Percentiles rank a stretch among this genome's conserved stretches.
These are phyloP conservation scores for Mycena epipterygia DNA, from an alignment of 768 basidiomycete species.

Conservation along the genomic window DNA sequence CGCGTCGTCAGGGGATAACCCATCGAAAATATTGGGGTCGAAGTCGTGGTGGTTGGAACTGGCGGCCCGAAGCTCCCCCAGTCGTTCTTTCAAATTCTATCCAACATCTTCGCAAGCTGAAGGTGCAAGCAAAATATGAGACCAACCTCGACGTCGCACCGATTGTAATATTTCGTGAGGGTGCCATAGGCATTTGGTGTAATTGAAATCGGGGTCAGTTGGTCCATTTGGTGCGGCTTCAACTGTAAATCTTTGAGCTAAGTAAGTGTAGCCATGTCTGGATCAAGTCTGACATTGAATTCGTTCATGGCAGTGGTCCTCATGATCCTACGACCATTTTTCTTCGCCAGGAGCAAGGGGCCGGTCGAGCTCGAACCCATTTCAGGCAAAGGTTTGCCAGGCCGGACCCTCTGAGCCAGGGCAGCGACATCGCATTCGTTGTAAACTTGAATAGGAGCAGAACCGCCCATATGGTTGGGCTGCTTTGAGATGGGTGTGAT, in stretches of 20 bases:
- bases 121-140: neutral
- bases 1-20: neutral
- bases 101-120: neutral
- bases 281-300: conserved; percentile 17
- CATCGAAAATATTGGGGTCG: neutral
- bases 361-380: neutral
- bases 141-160: conserved; percentile 29
- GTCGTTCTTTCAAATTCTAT: conserved; percentile 18
- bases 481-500: conserved; percentile 15
- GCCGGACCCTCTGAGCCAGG: conserved; percentile 17
- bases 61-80: neutral
- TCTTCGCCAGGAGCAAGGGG: conserved; percentile 8
- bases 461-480: conserved; percentile 25
- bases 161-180: conserved; percentile 28
- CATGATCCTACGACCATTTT: conserved; percentile 26
- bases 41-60: neutral
- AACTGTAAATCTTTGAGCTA: neutral
- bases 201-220: conserved; percentile 21
- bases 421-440: conserved; percentile 25
- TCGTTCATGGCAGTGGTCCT: conserved; percentile 19
- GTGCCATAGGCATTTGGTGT: conserved; percentile 26
- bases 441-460: conserved; percentile 25
- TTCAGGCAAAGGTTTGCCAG: conserved; percentile 25
- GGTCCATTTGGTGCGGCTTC: conserved; percentile 18
- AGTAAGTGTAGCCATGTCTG: neutral